These are phyloP conservation scores for Coffea canephora DNA, from an alignment of 257 asterid genomes.

Conservation along the genomic window DNA sequence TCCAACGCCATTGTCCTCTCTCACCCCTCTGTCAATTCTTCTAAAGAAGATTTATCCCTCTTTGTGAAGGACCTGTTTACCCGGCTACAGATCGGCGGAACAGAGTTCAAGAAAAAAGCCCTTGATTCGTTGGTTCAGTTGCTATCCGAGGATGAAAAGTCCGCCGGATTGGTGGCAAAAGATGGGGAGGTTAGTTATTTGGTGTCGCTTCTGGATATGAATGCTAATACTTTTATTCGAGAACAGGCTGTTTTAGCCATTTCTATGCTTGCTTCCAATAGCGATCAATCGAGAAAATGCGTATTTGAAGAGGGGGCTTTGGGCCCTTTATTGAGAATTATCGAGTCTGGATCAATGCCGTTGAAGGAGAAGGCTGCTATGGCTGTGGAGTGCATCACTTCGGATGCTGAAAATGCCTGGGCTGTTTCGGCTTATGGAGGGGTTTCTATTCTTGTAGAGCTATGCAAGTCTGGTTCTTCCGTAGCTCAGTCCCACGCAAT, in stretches of 20 bases:
- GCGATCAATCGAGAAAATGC: slow-evolving; percentile 58
- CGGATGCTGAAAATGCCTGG: slow-evolving; percentile 83
- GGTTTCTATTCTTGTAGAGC: slow-evolving; percentile 53
- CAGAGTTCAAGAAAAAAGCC: slow-evolving; percentile 75
- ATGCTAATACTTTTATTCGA: slow-evolving; percentile 34
- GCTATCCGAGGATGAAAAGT: slow-evolving; percentile 53
- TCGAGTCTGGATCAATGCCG: slow-evolving; percentile 58
- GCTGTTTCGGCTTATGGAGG: slow-evolving; percentile 90
- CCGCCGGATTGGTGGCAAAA: slow-evolving; percentile 53
- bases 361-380: slow-evolving; percentile 75
- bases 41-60: slow-evolving; percentile 55
- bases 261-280: slow-evolving; percentile 56
- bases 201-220: slow-evolving; percentile 58
- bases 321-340: slow-evolving; percentile 71
- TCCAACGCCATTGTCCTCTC: slow-evolving; percentile 93
- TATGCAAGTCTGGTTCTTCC: slow-evolving; percentile 72
- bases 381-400: slow-evolving; percentile 77
- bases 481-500: slow-evolving; percentile 67
- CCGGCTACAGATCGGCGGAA: slow-evolving; percentile 86
- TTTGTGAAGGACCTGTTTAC: slow-evolving; percentile 73
- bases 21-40: slow-evolving; percentile 50
- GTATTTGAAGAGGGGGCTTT: slow-evolving; percentile 86
- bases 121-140: slow-evolving; percentile 65
- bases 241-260: slow-evolving; percentile 70
- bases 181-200: slow-evolving; percentile 59